Conservation (phyloP, 208 protist species). For the Leishmania braziliensis region DNA sequence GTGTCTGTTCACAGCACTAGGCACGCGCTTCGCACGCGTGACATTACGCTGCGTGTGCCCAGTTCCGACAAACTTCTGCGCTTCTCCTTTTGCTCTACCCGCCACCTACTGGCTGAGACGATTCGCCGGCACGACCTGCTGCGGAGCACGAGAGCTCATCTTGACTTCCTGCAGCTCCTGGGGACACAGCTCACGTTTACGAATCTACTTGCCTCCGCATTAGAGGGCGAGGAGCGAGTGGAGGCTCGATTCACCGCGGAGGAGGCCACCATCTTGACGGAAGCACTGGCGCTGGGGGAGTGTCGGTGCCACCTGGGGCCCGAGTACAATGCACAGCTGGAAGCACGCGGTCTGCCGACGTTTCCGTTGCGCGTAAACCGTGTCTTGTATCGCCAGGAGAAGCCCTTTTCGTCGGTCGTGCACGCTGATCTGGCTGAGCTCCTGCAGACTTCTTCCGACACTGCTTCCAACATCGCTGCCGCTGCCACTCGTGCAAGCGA, state of each 20-base stretch:
- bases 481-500: not conserved
- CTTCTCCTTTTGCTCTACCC: slow-evolving; percentile 55
- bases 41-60: slow-evolving; percentile 63
- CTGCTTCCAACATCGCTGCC: not conserved
- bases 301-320: slow-evolving; percentile 56
- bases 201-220: slow-evolving; percentile 62
- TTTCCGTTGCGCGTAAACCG: slow-evolving; percentile 50
- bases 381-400: slow-evolving; percentile 50
- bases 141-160: slow-evolving; percentile 28
- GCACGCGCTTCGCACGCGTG: slow-evolving; percentile 55
- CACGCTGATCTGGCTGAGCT: slow-evolving; percentile 48
- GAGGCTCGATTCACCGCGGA: slow-evolving; percentile 50
- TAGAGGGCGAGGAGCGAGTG: slow-evolving; percentile 79
- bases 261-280: slow-evolving; percentile 56
- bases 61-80: slow-evolving; percentile 48
- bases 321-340: slow-evolving; percentile 38
- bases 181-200: slow-evolving; percentile 73
- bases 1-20: slow-evolving; percentile 16
- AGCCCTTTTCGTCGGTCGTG: slow-evolving; percentile 63
- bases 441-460: slow-evolving; percentile 4
- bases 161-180: slow-evolving; percentile 53
- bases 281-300: slow-evolving; percentile 79
- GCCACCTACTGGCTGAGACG: slow-evolving; percentile 51
- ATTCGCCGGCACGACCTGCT: slow-evolving; percentile 62
- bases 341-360: slow-evolving; percentile 21